Evolutionary conservation across 2,329 filamentous ascomycete genomes (phyloP), one percentile per base, ranked within the genome.

Genomic region (Xylaria hypoxylon): DNA sequence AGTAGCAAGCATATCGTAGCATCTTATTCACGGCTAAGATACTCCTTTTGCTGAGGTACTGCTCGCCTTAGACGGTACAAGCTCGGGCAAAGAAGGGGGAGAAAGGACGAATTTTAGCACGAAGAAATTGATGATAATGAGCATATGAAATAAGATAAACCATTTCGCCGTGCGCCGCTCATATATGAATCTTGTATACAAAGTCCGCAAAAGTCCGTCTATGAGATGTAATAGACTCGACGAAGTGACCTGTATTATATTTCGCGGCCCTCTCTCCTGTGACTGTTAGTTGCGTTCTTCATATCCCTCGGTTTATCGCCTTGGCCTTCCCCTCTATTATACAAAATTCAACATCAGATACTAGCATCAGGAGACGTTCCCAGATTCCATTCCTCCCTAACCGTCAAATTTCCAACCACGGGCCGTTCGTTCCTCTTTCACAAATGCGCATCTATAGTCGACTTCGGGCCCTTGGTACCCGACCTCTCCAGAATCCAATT

Each of bases 401-500:
- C 6, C 4, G 2, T 5, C 42, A 22, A 31, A 22, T 38, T n/a
- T 6, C n/a, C n/a, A 24, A 24, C 26, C 8, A n/a, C 19, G 17
- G 24, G 2, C 17, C 28, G 19, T 26, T 19, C 35, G n/a, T 13
- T 26, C 2, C 13, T 26, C 38, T 26, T 26, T 48, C 52, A 76
- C 28, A 76, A 60, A 58, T 75, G 75, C 24, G 75, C 15, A 53
- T 65, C 70, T 5, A 66, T 63, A 4, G 61, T 53, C 19, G 48
- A n/a, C 51, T 52, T 61, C 31, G 42, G 28, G 2, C 42, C 65
- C 28, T 44, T 19, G 40, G 65, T 58, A 22, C 15, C 67, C 5
- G 58, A 59, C 62, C 83, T 79, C 71, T 82, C 82, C 66, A 92
- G 75, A 62, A 93, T 88, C 90, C 91, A 94, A 65, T 87, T 84